Evolutionary conservation across 495 filamentous ascomycete genomes (phyloP), one percentile per base, ranked within the genome.

Genomic region (Durotheca rogersii): DNA sequence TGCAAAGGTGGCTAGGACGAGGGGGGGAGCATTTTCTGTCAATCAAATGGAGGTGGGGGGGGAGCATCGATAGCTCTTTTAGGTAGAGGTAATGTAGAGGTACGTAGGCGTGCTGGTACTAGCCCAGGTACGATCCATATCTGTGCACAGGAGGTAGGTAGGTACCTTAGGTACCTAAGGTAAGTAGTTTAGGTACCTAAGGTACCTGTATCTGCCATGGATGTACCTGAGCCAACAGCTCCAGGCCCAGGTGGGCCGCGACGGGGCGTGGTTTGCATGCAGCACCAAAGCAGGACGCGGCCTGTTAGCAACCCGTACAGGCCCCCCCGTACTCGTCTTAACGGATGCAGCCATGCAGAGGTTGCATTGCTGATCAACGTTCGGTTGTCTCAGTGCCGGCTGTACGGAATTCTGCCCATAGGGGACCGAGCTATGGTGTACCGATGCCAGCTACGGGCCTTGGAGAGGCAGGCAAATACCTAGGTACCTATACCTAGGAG

Each of bases 251-350:
- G n/a, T n/a, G n/a, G n/a, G n/a, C n/a, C n/a, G n/a, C n/a, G n/a
- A n/a, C n/a, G n/a, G n/a, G n/a, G n/a, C n/a, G n/a, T n/a, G 37
- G 14, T 11, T 41, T 37, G 12, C 21, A 19, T 39, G 4, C 21
- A 29, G 43, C 52, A 52, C 54, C 15, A 53, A 36, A 40, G 29
- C 40, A 44, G 46, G 56, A 53, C 53, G 50, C 10, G 38, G 38
- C 29, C 14, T 46, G 56, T 51, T 59, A 54, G 7, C 16, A 10
- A 32, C 29, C 6, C 7, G 11, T 16, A 15, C 12, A 27, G 21
- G 25, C 15, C 18, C 9, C 15, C 11, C 6, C 31, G 35, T 54
- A 42, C 4, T 25, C 33, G 7, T 14, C 17, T 35, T 59, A 59
- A 59, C 50, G 51, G 19, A 51, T 50, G 17, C 12, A 46, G 51